Conservation (phyloP, 345 rosid genomes). For the Eucalyptus regnans region DNA sequence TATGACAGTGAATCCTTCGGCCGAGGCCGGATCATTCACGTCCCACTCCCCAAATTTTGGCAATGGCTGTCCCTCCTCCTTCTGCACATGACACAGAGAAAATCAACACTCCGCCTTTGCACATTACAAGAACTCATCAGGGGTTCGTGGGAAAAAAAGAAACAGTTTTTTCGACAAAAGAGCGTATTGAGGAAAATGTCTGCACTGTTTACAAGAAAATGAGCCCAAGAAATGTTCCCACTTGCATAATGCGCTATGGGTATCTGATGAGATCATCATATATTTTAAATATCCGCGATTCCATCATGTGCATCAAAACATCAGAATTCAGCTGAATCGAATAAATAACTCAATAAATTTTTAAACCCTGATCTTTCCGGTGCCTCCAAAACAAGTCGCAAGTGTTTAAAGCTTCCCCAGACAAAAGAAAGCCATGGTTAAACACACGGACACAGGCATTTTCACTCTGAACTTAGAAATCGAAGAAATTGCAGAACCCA, state of each 20-base stretch:
- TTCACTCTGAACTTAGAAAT: background rate
- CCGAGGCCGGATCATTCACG: constrained; percentile 6
- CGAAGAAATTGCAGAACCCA: background rate
- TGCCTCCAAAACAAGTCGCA: background rate
- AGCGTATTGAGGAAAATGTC: background rate
- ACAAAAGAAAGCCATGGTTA: background rate
- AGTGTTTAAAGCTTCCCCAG: background rate
- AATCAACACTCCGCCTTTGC: background rate
- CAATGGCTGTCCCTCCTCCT: background rate
- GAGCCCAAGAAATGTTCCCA: background rate
- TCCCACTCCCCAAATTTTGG: constrained; percentile 15
- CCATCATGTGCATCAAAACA: background rate
- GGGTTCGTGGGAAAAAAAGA: background rate
- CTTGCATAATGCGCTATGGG: background rate
- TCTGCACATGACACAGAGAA: background rate
- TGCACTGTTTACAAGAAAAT: background rate
- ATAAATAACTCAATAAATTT: background rate
- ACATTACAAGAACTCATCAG: background rate
- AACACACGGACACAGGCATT: background rate
- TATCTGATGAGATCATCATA: background rate
- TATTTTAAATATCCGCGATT: background rate
- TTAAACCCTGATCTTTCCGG: background rate
- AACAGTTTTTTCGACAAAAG: background rate
- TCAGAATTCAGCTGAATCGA: background rate
- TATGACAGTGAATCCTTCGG: constrained; percentile 1